Conservation (phyloP, 306 rosid genomes). For the Pachyrhizus erosus region DNA sequence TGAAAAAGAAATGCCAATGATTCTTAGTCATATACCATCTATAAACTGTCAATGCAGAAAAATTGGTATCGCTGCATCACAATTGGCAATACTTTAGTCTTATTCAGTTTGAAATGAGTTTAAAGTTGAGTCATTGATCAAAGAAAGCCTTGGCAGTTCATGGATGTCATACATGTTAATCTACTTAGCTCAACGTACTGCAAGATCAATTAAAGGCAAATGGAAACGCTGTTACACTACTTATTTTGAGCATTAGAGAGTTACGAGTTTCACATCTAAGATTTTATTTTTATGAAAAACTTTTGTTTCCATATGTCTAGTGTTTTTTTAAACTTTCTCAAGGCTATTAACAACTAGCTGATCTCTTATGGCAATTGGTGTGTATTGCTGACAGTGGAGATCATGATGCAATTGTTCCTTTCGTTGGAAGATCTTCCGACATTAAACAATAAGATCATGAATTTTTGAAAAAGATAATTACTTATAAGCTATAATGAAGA, state of each 20-base stretch:
- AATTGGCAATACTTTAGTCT: neutral
- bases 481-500: constrained; percentile 48
- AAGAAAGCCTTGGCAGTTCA: neutral
- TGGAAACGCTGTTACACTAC: constrained; percentile 32
- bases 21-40: neutral
- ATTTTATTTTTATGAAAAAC: neutral
- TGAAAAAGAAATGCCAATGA: neutral
- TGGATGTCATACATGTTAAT: neutral
- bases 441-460: constrained; percentile 52
- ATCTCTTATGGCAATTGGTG: neutral
- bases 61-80: constrained; percentile 39
- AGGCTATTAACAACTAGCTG: neutral
- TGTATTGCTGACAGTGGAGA: constrained; percentile 50
- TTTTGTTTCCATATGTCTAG: neutral
- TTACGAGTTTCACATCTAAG: constrained; percentile 40
- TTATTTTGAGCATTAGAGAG: neutral
- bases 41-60: constrained; percentile 53
- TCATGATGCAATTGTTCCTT: constrained; percentile 50
- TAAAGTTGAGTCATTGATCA: constrained; percentile 4
- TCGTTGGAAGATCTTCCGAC: constrained; percentile 49
- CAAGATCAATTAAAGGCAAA: constrained; percentile 36
- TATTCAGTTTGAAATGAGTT: neutral
- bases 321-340: neutral
- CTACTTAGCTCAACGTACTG: neutral
- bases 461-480: constrained; percentile 49